A percentile compares a stretch with the other conserved stretches of the same genome.
Evolutionary conservation across 148 eudicot species (phyloP).

Genomic region (Fallopia convolvulus): DNA sequence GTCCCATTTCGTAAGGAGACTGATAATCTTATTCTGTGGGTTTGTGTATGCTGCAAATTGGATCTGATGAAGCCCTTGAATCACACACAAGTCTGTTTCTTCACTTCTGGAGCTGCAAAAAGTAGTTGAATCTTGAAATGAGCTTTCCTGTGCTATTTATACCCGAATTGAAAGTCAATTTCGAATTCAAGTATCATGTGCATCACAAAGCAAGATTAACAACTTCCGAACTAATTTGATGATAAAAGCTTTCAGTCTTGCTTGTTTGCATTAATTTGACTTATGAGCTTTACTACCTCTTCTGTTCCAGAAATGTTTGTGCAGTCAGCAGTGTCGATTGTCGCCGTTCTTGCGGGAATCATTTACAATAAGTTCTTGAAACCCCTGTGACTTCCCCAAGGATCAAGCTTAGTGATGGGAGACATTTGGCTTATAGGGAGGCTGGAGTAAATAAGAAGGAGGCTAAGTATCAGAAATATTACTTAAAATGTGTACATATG

Average conservation of each 20-base stretch:
- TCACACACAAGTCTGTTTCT: not conserved
- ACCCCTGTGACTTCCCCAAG: constrained; percentile 17
- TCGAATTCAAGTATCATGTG: not conserved
- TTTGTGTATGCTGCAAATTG: not conserved
- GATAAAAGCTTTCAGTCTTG: not conserved
- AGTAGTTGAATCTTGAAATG: not conserved
- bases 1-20: not conserved
- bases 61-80: constrained; percentile 4
- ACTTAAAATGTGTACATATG: too few species aligned
- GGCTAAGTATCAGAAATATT: not conserved
- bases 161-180: not conserved
- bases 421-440: constrained; percentile 19
- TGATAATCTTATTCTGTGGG: not conserved
- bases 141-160: not conserved
- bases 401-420: constrained; percentile 18
- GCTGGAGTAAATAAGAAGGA: constrained; percentile 11
- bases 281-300: not conserved
- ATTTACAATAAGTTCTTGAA: not conserved
- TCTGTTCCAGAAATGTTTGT: constrained; percentile 3
- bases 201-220: not conserved
- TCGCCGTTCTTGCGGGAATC: not conserved
- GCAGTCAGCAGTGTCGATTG: not conserved
- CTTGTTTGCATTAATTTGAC: not conserved
- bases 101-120: too few species aligned
- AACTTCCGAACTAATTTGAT: not conserved